Evolutionary conservation across 1,284 basidiomycete species (phyloP), one percentile per base, ranked within the genome.

Genomic region (Sporisorium iseilematis-ciliati): DNA sequence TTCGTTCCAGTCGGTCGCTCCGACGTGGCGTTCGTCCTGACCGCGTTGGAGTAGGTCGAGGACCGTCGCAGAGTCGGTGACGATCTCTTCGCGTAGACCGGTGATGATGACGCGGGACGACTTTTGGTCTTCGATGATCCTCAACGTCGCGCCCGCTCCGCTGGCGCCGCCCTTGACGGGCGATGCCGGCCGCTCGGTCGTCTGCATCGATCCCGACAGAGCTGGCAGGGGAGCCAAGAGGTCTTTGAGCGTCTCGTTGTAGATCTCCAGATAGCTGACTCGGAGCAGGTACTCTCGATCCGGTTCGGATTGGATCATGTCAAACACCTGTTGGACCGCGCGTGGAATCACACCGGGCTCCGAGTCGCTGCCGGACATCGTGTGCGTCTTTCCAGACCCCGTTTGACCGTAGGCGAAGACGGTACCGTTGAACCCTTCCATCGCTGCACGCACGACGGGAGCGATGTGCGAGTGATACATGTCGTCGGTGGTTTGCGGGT

Each of bases 1-100:
- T 81, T 95, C 93, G 84, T 99, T 99, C 94, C 95, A 99, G 85
- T 99, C 96, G 14, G 96, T 99, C 69, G 91, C 92, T 0, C 95
- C 96, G 7, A 95, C 95, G 75, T 95, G 89, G 38, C 96, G 87
- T 80, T 93, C 93, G 0, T 91, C 91, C 83, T 96, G 93, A 10
- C 96, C 96, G 25, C 93, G 88, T 72, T 90, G 89, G 65, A 99
- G 87, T 2, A 98, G 91, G 12, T 86, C 84, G 20, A 89, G 83
- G 0, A 90, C 88, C 35, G 88, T 87, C 38, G 84, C 75, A 0
- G 88, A 86, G 12, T 86, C 86, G 1, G 87, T 87, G 3, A 89
- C 89, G 20, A 89, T 87, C 74, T 88, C 86, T 66, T 89, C 88
- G 3, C 86, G 82, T 6, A 89, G 79, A 4, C 87, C 87, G 12